phyloP scores from a whole-genome alignment of 2,329 filamentous ascomycete species.

The Aureobasidium sp. region DNA sequence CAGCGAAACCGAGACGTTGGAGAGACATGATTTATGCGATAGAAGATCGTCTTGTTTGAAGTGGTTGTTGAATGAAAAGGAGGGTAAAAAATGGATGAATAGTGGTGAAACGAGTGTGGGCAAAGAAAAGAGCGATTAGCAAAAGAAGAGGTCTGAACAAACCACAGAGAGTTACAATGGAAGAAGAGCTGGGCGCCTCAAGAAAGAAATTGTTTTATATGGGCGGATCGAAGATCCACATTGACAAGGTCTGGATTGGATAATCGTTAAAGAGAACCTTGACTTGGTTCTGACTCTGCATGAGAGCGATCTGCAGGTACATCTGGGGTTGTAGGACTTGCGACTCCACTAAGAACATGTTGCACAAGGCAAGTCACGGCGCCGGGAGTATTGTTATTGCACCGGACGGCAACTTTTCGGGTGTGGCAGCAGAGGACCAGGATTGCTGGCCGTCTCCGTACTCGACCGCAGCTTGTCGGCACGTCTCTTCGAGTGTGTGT shows the following conservation, averaged over 20 bases:
- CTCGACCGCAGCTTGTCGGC: neutral
- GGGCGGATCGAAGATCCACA: conserved; percentile 3
- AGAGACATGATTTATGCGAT: neutral
- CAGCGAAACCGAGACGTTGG: conserved; percentile 2
- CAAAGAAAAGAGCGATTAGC: neutral
- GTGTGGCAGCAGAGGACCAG: neutral
- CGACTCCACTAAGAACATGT: neutral
- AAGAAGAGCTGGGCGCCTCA: neutral
- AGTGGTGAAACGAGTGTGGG: neutral
- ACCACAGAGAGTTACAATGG: neutral
- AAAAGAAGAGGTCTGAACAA: neutral
- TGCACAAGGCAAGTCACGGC: neutral
- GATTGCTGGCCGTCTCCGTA: no score
- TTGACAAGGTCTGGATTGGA: conserved; percentile 3
- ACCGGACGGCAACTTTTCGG: neutral
- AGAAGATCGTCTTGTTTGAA: neutral
- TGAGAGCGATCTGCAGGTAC: neutral
- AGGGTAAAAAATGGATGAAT: neutral
- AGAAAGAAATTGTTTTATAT: conserved; percentile 6
- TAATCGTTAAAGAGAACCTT: neutral
- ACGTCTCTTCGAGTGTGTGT: neutral
- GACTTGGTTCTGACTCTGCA: neutral
- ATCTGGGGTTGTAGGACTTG: neutral
- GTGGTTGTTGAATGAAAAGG: neutral
- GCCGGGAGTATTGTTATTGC: neutral